These are phyloP conservation scores for Crithidia fasciculata DNA, from an alignment of 208 protist genomes.

Conservation along the genomic window DNA sequence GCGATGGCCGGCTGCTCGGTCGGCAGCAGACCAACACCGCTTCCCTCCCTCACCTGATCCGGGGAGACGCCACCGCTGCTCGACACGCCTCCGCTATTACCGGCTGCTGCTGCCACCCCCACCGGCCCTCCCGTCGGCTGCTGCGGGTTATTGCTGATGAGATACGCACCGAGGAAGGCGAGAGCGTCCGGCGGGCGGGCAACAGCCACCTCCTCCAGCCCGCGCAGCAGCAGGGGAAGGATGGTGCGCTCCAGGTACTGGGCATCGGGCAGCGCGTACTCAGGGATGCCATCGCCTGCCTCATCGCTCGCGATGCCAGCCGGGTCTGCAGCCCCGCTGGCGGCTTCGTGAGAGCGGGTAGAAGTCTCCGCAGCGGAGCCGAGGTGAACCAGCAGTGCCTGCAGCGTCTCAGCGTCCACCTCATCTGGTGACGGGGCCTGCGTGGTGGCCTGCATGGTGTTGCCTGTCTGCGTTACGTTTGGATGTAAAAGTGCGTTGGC, in stretches of 20 bases:
- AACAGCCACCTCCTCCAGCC: conserved; percentile 72
- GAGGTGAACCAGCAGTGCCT: conserved; percentile 18
- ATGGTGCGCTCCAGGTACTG: conserved; percentile 81
- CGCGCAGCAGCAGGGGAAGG: conserved; percentile 80
- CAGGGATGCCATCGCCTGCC: conserved; percentile 30
- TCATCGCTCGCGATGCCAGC: neutral
- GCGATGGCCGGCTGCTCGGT: conserved; percentile 19
- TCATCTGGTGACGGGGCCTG: neutral
- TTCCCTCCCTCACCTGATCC: neutral
- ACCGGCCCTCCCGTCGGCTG: conserved; percentile 13
- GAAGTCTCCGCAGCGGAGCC: neutral
- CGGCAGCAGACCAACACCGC: neutral
- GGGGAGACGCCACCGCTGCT: neutral
- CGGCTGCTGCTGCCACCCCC: neutral
- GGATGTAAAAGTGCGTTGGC: no score
- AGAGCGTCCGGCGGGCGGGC: conserved; percentile 76
- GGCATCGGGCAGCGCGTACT: conserved; percentile 77
- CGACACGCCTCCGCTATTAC: no score
- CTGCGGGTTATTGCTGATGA: conserved; percentile 89
- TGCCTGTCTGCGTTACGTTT: no score
- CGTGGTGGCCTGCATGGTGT: neutral
- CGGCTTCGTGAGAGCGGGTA: neutral
- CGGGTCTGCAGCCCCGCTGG: neutral
- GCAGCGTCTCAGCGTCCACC: conserved; percentile 26
- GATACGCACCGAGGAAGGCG: conserved; percentile 83